Conservation (phyloP, 192 early-diverging fungal species). For the Haplosporangium gracile region DNA sequence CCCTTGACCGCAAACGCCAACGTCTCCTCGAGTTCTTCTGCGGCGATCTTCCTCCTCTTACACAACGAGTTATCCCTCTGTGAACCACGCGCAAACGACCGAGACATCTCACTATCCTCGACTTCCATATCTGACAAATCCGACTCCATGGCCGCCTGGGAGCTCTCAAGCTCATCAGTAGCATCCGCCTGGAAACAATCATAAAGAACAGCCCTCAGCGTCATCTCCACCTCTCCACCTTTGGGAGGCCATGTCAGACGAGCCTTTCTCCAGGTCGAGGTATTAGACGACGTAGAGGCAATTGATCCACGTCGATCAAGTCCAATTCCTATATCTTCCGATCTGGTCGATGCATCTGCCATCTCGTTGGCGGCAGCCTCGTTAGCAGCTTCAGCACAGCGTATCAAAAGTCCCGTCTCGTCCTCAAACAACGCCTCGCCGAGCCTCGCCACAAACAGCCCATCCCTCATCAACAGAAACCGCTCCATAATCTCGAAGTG, state of each 20-base stretch:
- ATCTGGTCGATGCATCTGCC: conserved; percentile 34
- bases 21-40: conserved; percentile 54
- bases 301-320: conserved; percentile 21
- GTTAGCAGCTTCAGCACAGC: conserved; percentile 18
- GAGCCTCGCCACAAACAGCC: conserved; percentile 54
- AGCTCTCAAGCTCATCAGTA: background rate
- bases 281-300: conserved; percentile 35
- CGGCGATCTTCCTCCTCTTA: conserved; percentile 4
- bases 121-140: conserved; percentile 24
- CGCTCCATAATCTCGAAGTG: conserved; percentile 58
- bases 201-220: conserved; percentile 54
- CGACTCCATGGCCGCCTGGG: background rate
- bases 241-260: conserved; percentile 54
- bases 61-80: background rate
- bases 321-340: conserved; percentile 5
- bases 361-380: background rate
- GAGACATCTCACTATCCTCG: background rate
- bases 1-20: conserved; percentile 55
- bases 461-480: conserved; percentile 60
- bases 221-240: conserved; percentile 47
- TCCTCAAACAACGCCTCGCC: conserved; percentile 56
- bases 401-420: conserved; percentile 41
- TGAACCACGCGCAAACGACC: background rate
- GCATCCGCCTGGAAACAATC: conserved; percentile 39
- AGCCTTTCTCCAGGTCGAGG: conserved; percentile 14